These are phyloP conservation scores for Takakia lepidozioides DNA, from an alignment of 225 moss, liverwort and hornwort genomes.

Conservation along the genomic window DNA sequence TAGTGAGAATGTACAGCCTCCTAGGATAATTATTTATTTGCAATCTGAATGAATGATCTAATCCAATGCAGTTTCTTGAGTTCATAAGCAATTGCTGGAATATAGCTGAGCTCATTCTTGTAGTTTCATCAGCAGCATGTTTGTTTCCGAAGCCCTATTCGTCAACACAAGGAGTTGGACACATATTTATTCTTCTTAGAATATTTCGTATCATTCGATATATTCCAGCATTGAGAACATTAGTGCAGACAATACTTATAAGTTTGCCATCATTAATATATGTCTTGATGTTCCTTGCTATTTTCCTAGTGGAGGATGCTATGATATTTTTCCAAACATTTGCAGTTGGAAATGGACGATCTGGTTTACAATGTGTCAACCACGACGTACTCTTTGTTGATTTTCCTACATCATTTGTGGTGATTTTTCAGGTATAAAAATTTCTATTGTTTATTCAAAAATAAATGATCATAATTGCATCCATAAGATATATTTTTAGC, in stretches of 20 bases:
- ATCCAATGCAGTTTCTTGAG: constrained; percentile 52
- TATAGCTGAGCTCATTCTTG: constrained; percentile 35
- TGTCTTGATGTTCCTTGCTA: constrained; percentile 55
- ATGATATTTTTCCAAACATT: constrained; percentile 25
- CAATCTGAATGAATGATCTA: too few relatives aligned
- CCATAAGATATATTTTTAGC: too few relatives aligned
- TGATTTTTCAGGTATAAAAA: constrained; percentile 37
- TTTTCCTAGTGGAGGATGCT: constrained; percentile 51
- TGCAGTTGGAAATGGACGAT: constrained; percentile 20
- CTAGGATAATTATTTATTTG: too few relatives aligned
- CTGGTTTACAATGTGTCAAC: too few relatives aligned
- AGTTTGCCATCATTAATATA: constrained; percentile 75
- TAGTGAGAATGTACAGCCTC: too few relatives aligned
- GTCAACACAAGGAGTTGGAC: constrained; percentile 11
- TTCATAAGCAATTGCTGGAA: constrained; percentile 77
- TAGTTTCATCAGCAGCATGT: constrained; percentile 44
- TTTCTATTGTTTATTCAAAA: not conserved
- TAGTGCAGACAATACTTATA: constrained; percentile 47
- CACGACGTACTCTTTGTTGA: constrained; percentile 24
- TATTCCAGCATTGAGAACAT: constrained; percentile 35
- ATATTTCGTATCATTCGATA: constrained; percentile 79
- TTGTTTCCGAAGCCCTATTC: constrained; percentile 29
- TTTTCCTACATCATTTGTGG: constrained; percentile 33
- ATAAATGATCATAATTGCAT: too few relatives aligned
- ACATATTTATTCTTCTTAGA: constrained; percentile 30